Conservation (phyloP, 176 grass and related monocot species). For the Aegilops bicornis region DNA sequence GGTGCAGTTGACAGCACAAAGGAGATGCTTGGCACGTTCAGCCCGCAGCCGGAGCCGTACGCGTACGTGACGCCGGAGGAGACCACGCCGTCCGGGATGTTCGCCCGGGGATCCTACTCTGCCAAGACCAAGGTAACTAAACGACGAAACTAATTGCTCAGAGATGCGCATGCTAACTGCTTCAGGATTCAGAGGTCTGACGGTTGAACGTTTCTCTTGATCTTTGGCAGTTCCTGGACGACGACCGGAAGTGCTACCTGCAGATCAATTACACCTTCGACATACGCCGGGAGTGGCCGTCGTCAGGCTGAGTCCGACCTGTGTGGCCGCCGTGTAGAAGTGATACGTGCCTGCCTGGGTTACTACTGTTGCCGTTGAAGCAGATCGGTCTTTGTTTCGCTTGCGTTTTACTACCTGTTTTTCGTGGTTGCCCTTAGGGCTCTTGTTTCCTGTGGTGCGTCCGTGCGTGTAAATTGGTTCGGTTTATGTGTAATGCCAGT, state of each 20-base stretch:
- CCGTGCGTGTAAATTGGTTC: neutral
- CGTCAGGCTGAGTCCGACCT: constrained; percentile 31
- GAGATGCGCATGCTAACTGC: neutral
- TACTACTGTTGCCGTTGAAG: neutral
- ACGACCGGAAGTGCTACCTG: constrained; percentile 94
- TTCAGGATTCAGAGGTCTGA: neutral
- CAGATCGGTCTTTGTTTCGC: neutral
- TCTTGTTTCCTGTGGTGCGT: neutral
- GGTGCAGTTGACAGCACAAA: constrained; percentile 73
- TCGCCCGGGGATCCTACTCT: constrained; percentile 83
- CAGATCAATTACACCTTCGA: constrained; percentile 98
- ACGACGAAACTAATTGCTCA: neutral
- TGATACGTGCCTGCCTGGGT: neutral
- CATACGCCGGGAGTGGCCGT: constrained; percentile 90
- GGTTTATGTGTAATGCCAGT: constrained; percentile 20
- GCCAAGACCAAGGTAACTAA: constrained; percentile 78
- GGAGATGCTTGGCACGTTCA: constrained; percentile 97
- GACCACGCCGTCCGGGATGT: constrained; percentile 82
- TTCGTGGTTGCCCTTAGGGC: neutral
- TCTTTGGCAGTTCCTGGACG: constrained; percentile 73
- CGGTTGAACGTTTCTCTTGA: neutral
- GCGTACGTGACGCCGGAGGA: constrained; percentile 86
- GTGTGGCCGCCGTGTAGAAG: neutral
- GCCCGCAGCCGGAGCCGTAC: constrained; percentile 86
- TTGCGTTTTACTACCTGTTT: neutral